phyloP scores from a whole-genome alignment of 306 rosid genomes.

The Cicer bijugum region DNA sequence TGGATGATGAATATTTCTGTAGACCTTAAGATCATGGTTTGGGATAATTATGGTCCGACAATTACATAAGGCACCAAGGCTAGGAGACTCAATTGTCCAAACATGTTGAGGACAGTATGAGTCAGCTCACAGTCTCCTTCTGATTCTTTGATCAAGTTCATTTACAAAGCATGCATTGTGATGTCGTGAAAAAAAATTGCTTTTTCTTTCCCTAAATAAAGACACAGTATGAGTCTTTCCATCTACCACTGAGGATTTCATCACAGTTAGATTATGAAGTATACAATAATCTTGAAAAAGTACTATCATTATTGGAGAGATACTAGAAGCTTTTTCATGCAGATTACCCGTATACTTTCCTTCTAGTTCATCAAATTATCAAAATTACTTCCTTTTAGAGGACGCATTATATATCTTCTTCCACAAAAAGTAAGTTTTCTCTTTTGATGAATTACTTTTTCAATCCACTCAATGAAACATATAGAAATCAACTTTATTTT shows the following conservation, averaged over 20 bases:
- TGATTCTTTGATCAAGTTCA: slow-evolving; percentile 25
- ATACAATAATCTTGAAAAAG: slow-evolving; percentile 26
- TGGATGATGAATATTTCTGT: slow-evolving; percentile 11
- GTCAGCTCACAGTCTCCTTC: slow-evolving; percentile 6
- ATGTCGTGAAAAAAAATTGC: background rate
- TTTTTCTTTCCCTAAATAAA: slow-evolving; percentile 8
- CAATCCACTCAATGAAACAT: slow-evolving; percentile 8
- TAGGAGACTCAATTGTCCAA: slow-evolving; percentile 11
- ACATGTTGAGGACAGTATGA: slow-evolving; percentile 21
- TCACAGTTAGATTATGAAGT: slow-evolving; percentile 33
- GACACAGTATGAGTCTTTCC: background rate
- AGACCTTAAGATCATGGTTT: slow-evolving; percentile 16
- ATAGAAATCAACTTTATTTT: background rate
- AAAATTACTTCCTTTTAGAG: background rate
- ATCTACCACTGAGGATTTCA: slow-evolving; percentile 17
- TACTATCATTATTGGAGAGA: background rate
- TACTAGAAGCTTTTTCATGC: background rate
- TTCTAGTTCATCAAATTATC: slow-evolving; percentile 14
- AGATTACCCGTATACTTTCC: background rate
- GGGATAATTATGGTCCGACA: slow-evolving; percentile 21
- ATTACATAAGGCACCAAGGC: slow-evolving; percentile 8
- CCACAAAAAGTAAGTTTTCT: background rate
- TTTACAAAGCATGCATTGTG: background rate
- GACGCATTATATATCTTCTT: background rate
- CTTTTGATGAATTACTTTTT: background rate